Conservation (phyloP, 139 green algal species). For the Microglena sp. region DNA sequence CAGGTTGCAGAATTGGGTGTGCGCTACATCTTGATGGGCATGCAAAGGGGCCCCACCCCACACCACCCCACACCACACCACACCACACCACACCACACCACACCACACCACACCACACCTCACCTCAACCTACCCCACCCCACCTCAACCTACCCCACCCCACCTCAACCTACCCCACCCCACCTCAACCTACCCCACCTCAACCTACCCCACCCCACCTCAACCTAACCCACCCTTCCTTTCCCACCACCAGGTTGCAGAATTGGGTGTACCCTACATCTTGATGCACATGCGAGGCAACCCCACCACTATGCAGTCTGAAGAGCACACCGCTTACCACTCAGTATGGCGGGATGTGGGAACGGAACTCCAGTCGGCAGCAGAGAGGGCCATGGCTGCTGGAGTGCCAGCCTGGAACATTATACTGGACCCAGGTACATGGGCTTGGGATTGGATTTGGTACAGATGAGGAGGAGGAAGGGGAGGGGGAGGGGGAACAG, state of each 20-base stretch:
- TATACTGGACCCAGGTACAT: constrained; percentile 68
- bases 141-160: no score
- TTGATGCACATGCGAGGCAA: constrained; percentile 94
- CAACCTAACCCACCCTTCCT: no score
- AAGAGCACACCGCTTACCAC: constrained; percentile 44
- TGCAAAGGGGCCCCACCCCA: no score
- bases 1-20: no score
- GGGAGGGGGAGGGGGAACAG: constrained; percentile 7
- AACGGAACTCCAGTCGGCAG: constrained; percentile 44
- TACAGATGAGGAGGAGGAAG: constrained; percentile 1
- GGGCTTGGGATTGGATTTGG: neutral
- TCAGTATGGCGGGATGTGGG: constrained; percentile 54
- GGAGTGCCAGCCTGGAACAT: constrained; percentile 82
- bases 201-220: no score
- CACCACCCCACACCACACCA: no score
- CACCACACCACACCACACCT: no score
- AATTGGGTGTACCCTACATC: constrained; percentile 77
- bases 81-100: no score
- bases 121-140: no score
- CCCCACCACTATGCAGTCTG: constrained; percentile 65
- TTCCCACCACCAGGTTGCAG: constrained; percentile 53
- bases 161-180: no score
- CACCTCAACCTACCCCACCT: no score
- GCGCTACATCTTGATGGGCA: no score
- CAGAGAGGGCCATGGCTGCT: constrained; percentile 42